phyloP scores from a whole-genome alignment of 352 stramenopile genomes.

The Globisporangium nagaii region DNA sequence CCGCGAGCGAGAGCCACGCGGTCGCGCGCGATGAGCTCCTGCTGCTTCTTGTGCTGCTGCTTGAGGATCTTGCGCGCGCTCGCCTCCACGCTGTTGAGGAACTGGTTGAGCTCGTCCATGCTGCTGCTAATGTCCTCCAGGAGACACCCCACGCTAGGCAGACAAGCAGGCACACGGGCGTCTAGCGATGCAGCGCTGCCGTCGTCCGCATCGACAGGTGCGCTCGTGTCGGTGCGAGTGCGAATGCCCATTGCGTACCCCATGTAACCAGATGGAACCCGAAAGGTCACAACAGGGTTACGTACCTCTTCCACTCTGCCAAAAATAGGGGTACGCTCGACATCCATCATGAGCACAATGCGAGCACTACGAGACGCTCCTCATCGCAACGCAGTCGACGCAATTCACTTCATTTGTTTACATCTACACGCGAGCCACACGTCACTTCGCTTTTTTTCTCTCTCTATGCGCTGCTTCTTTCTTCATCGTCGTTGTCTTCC shows the following conservation, averaged over 20 bases:
- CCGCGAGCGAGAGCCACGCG: constrained; percentile 27
- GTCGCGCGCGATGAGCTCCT: constrained; percentile 45
- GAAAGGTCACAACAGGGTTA: constrained; percentile 1
- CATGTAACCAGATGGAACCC: background rate
- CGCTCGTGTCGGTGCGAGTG: background rate
- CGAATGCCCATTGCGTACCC: background rate
- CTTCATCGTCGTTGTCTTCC: too few relatives aligned
- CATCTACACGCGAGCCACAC: background rate
- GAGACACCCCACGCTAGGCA: background rate
- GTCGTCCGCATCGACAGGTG: background rate
- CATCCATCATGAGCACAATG: background rate
- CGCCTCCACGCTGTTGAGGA: constrained; percentile 72
- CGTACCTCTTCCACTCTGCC: too few relatives aligned
- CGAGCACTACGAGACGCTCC: too few relatives aligned
- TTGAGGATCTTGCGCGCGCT: constrained; percentile 76
- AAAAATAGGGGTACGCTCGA: background rate
- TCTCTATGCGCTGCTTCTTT: background rate
- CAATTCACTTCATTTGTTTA: constrained; percentile 6
- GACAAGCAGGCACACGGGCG: too few relatives aligned
- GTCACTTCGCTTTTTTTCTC: too few relatives aligned
- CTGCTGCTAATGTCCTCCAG: background rate
- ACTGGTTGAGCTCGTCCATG: constrained; percentile 78
- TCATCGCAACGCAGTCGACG: too few relatives aligned
- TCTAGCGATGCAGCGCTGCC: background rate
- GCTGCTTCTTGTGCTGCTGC: constrained; percentile 75